Base-by-base conservation (phyloP, 352 stramenopile species). In the Phytophthora pistaciae region DNA sequence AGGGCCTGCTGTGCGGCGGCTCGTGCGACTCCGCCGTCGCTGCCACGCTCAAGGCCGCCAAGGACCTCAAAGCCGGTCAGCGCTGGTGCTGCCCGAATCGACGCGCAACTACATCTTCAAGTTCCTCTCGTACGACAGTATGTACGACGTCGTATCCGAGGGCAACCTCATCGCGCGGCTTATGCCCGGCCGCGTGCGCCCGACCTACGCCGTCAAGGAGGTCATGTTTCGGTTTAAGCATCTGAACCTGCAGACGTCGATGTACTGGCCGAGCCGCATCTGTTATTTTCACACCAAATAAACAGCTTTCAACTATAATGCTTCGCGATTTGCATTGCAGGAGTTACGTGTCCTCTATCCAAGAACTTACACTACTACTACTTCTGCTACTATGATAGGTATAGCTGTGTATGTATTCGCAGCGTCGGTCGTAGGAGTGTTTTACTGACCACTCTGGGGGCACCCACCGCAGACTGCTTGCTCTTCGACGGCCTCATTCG, bases 91-190 rank as follows among this genome's bases (percentile, higher is more conserved):
- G 16, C 95, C 97, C 0, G 97, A 99, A 82, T 98, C 90, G 56
- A 97, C 98, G 31, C 86, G 96, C 49, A 99, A 99, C 84, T 99
- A 99, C 93, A 99, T 99, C 96, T 98, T 93, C 77, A 99, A 99
- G 86, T 98, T 98, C 66, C 72, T 99, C 27, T 97, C 84, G 57
- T 95, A 99, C 80, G 91, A 98, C 78, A 99, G 97, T 96, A 96
- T 96, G 90, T 94, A 92, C 75, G 83, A 94, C 14, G 96, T 99
- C 36, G 96, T 99, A 10, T 98, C 96, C 16, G 95, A 98, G 69
- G 97, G 97, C 44, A 99, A 99, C 81, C 88, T 99, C 63, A 98
- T 94, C 23, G 91, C 87, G 18, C 85, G 92, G 80, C 81, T 99
- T 5, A 92, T 99, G 69, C 88, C 85, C 21, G 93, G 94, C 49